phyloP scores from a whole-genome alignment of 2,329 filamentous ascomycete genomes.

The Arthrobotrys iridis region DNA sequence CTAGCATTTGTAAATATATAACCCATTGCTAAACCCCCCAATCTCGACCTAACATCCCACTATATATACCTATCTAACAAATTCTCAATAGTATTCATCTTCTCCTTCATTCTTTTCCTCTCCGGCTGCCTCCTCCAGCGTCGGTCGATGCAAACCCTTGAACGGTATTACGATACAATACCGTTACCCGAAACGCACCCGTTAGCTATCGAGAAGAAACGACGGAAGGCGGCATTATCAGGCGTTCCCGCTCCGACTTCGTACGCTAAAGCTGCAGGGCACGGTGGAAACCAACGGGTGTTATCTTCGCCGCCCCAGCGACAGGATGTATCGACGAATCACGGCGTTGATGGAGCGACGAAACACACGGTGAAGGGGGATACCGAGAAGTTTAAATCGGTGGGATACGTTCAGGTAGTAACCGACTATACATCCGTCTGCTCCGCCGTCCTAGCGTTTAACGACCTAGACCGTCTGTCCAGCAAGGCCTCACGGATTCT shows the following conservation, averaged over 20 bases:
- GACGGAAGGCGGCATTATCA: slow-evolving; percentile 17
- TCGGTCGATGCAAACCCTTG: slow-evolving; percentile 54
- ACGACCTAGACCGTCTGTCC: slow-evolving; percentile 52
- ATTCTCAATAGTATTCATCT: slow-evolving; percentile 55
- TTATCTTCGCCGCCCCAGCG: background rate
- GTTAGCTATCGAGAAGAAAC: slow-evolving; percentile 31
- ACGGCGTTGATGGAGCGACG: no score
- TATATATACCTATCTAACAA: background rate
- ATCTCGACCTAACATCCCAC: background rate
- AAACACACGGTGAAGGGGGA: no score
- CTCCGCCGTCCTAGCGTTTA: slow-evolving; percentile 54
- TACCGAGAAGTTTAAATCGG: background rate
- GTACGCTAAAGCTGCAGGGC: background rate
- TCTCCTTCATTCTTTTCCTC: slow-evolving; percentile 57
- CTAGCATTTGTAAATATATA: slow-evolving; percentile 33
- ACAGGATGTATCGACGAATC: background rate
- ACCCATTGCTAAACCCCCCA: background rate
- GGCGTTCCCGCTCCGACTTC: no score
- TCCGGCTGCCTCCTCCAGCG: slow-evolving; percentile 57
- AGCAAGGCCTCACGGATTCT: slow-evolving; percentile 54
- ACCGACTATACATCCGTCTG: slow-evolving; percentile 49
- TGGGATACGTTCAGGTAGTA: slow-evolving; percentile 55
- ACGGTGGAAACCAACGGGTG: slow-evolving; percentile 16
- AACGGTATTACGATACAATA: slow-evolving; percentile 47
- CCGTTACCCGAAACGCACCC: slow-evolving; percentile 41